These are phyloP conservation scores for Termitomyces sp. DNA, from an alignment of 768 basidiomycete species.

Conservation along the genomic window DNA sequence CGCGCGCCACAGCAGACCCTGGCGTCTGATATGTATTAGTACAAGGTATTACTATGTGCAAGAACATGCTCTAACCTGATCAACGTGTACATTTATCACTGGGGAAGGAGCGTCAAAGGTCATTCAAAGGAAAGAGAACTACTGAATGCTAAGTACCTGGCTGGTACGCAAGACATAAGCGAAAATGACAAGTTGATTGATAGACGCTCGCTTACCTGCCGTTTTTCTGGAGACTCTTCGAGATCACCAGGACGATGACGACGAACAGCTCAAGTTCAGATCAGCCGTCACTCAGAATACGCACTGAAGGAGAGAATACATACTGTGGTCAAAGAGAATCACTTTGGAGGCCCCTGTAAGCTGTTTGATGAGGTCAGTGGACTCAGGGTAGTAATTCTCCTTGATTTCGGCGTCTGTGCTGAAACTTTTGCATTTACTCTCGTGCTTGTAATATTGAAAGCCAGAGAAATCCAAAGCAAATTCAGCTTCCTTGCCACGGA, in stretches of 20 bases:
- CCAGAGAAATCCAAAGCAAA: constrained; percentile 3
- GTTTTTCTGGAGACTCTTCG: constrained; percentile 1
- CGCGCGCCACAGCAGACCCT: constrained; percentile 4
- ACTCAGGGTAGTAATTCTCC: constrained; percentile 44
- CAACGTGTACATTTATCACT: constrained; percentile 3
- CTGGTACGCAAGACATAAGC: background rate
- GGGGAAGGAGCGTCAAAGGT: background rate
- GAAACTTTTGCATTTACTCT: constrained; percentile 3
- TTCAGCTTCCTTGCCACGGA: background rate
- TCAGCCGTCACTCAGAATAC: background rate
- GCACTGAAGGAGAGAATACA: constrained; percentile 13
- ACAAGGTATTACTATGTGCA: background rate
- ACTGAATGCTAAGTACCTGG: background rate
- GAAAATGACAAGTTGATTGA: background rate
- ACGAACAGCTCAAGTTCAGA: background rate
- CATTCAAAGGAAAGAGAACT: background rate
- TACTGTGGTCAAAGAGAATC: constrained; percentile 46
- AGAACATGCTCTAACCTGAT: background rate
- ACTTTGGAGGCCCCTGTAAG: constrained; percentile 42
- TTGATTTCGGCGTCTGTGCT: constrained; percentile 33
- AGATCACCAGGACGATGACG: background rate
- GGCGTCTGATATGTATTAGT: background rate
- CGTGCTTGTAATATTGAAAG: constrained; percentile 5
- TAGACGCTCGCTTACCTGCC: background rate
- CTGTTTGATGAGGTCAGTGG: constrained; percentile 39